A percentile compares a stretch with the other conserved stretches of the same genome.
phyloP scores from a whole-genome alignment of 495 filamentous ascomycete genomes.

The Aspergillus wentii region DNA sequence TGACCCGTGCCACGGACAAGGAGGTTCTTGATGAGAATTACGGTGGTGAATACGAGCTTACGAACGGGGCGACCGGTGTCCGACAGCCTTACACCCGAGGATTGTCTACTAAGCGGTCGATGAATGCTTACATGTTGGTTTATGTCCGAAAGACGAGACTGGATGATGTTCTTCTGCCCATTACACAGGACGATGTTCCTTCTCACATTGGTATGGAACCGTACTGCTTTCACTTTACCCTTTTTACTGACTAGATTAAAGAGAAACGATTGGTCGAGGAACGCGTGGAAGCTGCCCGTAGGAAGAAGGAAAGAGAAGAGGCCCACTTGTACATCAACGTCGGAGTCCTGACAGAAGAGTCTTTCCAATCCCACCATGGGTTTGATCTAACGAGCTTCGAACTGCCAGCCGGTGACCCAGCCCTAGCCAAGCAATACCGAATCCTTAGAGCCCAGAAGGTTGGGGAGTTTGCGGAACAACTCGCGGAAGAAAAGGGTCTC shows the following conservation, averaged over 20 bases:
- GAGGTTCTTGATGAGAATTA: conserved; percentile 97
- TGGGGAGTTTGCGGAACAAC: conserved; percentile 59
- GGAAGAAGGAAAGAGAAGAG: conserved; percentile 83
- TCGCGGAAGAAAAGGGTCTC: conserved; percentile 62
- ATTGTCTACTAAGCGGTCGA: conserved; percentile 64
- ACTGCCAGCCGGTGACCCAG: conserved; percentile 56
- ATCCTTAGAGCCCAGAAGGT: conserved; percentile 69
- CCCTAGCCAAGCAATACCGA: conserved; percentile 55
- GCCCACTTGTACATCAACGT: conserved; percentile 86
- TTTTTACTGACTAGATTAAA: conserved; percentile 32
- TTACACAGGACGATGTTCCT: conserved; percentile 72
- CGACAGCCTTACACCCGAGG: conserved; percentile 64
- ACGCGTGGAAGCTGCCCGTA: conserved; percentile 62
- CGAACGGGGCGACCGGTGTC: conserved; percentile 52
- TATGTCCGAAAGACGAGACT: conserved; percentile 85
- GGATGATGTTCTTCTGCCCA: conserved; percentile 72
- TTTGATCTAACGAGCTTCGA: conserved; percentile 81
- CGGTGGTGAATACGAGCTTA: conserved; percentile 74
- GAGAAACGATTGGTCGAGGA: conserved; percentile 76
- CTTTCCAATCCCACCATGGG: conserved; percentile 74
- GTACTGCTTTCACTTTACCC: background rate
- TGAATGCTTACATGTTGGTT: conserved; percentile 96
- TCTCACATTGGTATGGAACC: conserved; percentile 65
- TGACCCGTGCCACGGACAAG: conserved; percentile 84
- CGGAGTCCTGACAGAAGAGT: conserved; percentile 70